These are phyloP conservation scores for Picea engelmannii DNA, from an alignment of 83 land plant species.

Conservation along the genomic window DNA sequence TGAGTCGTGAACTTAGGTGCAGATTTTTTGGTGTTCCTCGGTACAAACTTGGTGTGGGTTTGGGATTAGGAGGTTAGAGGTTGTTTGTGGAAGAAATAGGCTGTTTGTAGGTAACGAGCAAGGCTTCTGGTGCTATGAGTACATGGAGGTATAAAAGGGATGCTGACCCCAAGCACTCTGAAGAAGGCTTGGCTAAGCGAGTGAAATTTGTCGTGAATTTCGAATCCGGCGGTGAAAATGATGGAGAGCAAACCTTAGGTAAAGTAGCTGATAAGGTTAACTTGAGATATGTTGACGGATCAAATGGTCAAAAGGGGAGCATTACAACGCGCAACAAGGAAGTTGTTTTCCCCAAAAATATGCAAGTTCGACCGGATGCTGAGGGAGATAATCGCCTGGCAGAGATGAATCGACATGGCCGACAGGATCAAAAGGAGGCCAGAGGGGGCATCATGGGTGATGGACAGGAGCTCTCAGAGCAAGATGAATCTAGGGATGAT, in stretches of 20 bases:
- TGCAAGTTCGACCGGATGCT: conserved; percentile 10
- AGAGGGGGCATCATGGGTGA: conserved; percentile 3
- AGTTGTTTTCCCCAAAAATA: neutral
- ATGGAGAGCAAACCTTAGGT: neutral
- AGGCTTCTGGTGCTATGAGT: conserved; percentile 4
- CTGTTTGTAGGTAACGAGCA: neutral
- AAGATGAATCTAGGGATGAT: conserved; percentile 14
- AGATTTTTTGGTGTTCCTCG: conserved; percentile 7
- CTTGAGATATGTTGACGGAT: conserved; percentile 2
- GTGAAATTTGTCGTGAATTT: conserved; percentile 12
- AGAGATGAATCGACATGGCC: neutral
- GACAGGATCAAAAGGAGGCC: neutral
- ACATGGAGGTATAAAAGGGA: neutral
- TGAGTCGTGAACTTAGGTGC: conserved; percentile 9
- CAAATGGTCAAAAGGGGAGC: neutral
- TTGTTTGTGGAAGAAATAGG: neutral
- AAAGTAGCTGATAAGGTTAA: neutral
- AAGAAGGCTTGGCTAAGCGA: conserved; percentile 1
- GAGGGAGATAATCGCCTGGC: conserved; percentile 3
- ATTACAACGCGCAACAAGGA: neutral
- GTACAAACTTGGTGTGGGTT: neutral
- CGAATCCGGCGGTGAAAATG: conserved; percentile 1
- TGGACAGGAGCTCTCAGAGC: conserved; percentile 10
- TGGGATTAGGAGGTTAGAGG: neutral
- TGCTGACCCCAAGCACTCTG: conserved; percentile 3